A percentile compares a stretch with the other conserved stretches of the same genome.
phyloP scores from a whole-genome alignment of 257 asterid genomes.

The Plantago major region DNA sequence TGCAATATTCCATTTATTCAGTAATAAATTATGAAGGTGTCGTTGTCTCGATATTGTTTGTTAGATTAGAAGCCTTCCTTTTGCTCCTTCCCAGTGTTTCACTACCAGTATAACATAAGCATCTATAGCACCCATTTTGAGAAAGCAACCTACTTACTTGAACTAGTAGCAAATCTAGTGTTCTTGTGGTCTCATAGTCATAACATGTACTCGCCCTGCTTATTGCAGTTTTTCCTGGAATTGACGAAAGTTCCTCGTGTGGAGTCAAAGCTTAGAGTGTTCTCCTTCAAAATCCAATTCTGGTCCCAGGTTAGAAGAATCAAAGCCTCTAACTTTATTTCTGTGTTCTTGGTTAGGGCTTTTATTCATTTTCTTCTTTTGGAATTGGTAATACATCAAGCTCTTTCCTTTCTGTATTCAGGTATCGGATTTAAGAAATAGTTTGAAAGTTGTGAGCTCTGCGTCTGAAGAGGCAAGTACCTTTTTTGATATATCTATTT shows the following conservation, averaged over 20 bases:
- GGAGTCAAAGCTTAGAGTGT: constrained; percentile 69
- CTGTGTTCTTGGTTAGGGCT: constrained; percentile 6
- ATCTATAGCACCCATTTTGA: not conserved
- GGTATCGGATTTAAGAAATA: constrained; percentile 57
- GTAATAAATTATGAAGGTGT: too few relatives aligned
- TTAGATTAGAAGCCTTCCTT: not conserved
- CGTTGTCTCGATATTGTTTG: too few relatives aligned
- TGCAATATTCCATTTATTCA: too few relatives aligned
- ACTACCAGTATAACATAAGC: not conserved
- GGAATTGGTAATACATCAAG: not conserved
- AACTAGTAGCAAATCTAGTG: constrained; percentile 1
- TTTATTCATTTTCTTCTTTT: not conserved
- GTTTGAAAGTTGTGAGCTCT: constrained; percentile 55
- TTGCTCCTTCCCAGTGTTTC: not conserved
- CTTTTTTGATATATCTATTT: constrained; percentile 8
- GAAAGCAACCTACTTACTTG: not conserved
- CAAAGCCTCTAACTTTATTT: not conserved
- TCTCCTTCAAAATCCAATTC: constrained; percentile 68
- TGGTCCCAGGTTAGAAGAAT: constrained; percentile 47
- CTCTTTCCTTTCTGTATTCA: constrained; percentile 21
- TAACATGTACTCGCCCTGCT: not conserved
- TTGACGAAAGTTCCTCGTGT: constrained; percentile 81
- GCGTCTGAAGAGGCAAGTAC: constrained; percentile 71
- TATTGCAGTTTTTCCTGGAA: constrained; percentile 76
- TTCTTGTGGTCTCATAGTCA: too few relatives aligned